Evolutionary conservation across 352 stramenopile genomes (phyloP).

Genomic region (Elongisporangium prolatum): DNA sequence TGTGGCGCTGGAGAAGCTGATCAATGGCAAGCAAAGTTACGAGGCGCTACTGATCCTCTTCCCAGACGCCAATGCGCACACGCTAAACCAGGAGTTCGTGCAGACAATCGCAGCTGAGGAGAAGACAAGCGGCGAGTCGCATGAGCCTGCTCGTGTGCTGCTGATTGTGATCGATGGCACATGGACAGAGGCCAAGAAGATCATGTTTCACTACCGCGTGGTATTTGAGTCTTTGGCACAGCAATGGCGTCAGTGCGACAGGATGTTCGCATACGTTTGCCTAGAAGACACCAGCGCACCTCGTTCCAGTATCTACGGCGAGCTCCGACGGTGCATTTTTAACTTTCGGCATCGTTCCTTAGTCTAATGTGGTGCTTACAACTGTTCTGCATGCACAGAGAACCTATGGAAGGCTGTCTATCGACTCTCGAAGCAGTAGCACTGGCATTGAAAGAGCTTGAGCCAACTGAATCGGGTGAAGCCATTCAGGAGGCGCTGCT

Average conservation of each 20-base stretch:
- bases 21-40: constrained; percentile 20
- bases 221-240: constrained; percentile 31
- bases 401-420: constrained; percentile 69
- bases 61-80: constrained; percentile 30
- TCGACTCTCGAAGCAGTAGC: constrained; percentile 74
- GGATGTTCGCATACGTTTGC: constrained; percentile 43
- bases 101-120: background rate
- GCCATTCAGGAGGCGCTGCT: constrained; percentile 25
- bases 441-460: constrained; percentile 34
- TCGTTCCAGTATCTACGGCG: constrained; percentile 53
- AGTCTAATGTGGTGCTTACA: background rate
- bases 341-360: background rate
- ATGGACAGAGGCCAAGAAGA: constrained; percentile 81
- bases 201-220: constrained; percentile 41
- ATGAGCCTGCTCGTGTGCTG: constrained; percentile 14
- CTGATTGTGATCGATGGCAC: constrained; percentile 74
- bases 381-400: constrained; percentile 18
- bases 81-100: constrained; percentile 12
- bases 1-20: constrained; percentile 22
- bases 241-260: constrained; percentile 15
- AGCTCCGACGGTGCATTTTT: constrained; percentile 32
- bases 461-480: constrained; percentile 16
- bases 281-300: constrained; percentile 13
- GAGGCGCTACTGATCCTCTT: constrained; percentile 35
- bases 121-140: background rate